A percentile compares a stretch with the other conserved stretches of the same genome.
These are phyloP conservation scores for Sophora flavescens DNA, from an alignment of 306 rosid genomes.

Conservation along the genomic window DNA sequence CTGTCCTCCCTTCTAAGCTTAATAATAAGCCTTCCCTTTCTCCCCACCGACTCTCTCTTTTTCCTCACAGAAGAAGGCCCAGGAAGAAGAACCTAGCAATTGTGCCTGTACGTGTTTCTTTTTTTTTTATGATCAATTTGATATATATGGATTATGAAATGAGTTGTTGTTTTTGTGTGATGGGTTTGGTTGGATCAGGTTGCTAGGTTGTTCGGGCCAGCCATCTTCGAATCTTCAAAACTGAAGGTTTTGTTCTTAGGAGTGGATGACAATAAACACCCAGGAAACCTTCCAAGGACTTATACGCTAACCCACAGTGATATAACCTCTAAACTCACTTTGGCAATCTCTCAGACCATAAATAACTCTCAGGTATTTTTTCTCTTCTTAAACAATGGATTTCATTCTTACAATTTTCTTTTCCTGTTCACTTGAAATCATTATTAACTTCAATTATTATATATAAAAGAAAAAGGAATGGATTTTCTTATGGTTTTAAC, in stretches of 20 bases:
- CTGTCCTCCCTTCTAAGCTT: constrained; percentile 62
- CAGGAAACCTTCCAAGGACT: constrained; percentile 83
- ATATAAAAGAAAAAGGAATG: too few species aligned
- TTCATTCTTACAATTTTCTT: not conserved
- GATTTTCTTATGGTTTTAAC: not conserved
- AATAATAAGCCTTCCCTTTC: constrained; percentile 50
- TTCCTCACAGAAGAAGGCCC: constrained; percentile 43
- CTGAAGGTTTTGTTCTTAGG: constrained; percentile 86
- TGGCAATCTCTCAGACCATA: constrained; percentile 87
- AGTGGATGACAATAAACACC: constrained; percentile 87
- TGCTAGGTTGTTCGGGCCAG: constrained; percentile 88
- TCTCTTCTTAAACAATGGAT: constrained; percentile 3
- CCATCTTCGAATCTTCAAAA: constrained; percentile 95
- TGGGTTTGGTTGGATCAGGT: constrained; percentile 61
- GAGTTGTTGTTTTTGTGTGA: not conserved
- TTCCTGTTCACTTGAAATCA: not conserved
- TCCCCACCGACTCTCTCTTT: constrained; percentile 40
- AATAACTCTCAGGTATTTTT: constrained; percentile 87
- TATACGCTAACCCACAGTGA: constrained; percentile 93
- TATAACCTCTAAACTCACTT: constrained; percentile 79
- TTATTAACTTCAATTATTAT: not conserved
- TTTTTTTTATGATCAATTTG: too few species aligned
- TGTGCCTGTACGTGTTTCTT: constrained; percentile 61
- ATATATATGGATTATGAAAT: not conserved
- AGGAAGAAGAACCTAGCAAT: constrained; percentile 60